Evolutionary conservation across 2,329 filamentous ascomycete genomes (phyloP).

Genomic region (Shiraia bambusicola): DNA sequence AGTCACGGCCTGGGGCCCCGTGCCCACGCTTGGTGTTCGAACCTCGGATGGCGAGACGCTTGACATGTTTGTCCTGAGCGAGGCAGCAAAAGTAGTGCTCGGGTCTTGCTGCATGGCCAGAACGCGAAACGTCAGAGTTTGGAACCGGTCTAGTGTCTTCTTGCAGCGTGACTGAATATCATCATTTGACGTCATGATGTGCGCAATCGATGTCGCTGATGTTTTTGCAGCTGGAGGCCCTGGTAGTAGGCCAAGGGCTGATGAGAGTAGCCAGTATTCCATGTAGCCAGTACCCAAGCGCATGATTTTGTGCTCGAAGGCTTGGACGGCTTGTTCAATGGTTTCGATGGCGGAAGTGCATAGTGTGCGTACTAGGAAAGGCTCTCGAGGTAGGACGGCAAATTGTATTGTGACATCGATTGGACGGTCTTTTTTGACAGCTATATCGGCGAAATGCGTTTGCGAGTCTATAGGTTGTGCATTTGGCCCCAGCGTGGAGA

Average conservation of each 20-base stretch:
- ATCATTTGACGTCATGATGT: slow-evolving; percentile 15
- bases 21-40: slow-evolving; percentile 6
- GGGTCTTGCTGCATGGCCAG: slow-evolving; percentile 36
- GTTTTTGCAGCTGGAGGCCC: slow-evolving; percentile 10
- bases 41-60: slow-evolving; percentile 11
- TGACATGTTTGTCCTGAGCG: slow-evolving; percentile 22
- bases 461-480: slow-evolving; percentile 6
- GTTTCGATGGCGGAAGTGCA: slow-evolving; percentile 30
- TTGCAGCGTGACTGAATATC: slow-evolving; percentile 25
- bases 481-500: slow-evolving; percentile 3
- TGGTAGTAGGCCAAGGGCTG: slow-evolving; percentile 35
- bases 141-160: slow-evolving; percentile 31
- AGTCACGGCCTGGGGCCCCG: neutral
- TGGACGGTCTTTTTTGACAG: slow-evolving; percentile 1
- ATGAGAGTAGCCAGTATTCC: slow-evolving; percentile 39
- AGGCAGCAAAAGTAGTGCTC: slow-evolving; percentile 20
- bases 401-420: slow-evolving; percentile 14
- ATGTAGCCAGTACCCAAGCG: slow-evolving; percentile 41
- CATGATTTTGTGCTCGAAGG: slow-evolving; percentile 39
- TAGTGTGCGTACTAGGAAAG: slow-evolving; percentile 30
- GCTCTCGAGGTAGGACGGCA: slow-evolving; percentile 21
- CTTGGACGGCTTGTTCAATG: slow-evolving; percentile 28
- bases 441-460: slow-evolving; percentile 6
- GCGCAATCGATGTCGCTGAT: slow-evolving; percentile 19
- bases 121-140: slow-evolving; percentile 29